Base-by-base conservation (phyloP, 495 filamentous ascomycete species). In the Xylaria palmicola region DNA sequence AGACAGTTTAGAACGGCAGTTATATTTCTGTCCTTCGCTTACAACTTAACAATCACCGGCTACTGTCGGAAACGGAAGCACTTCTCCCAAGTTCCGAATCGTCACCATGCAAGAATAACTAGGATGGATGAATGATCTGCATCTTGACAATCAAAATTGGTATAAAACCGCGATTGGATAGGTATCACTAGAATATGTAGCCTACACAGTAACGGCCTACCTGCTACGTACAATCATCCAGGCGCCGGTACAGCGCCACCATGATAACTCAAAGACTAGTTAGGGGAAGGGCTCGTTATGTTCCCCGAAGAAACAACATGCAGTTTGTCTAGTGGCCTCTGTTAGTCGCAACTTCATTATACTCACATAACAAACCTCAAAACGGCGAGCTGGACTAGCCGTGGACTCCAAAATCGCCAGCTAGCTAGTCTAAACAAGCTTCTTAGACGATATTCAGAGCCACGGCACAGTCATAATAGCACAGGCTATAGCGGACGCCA, bases 61-160 rank as follows among this genome's bases (percentile, higher is more conserved):
- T 61, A 30, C 22, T 44, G 37, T 43, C 48, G 58, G 59, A 39
- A 37, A 22, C 6, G 30, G 24, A 39, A 13, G 50, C 30, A 32
- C 26, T 20, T 2, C 7, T 61, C 36, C n/a, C 39, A 45, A 53
- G 13, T 30, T 51, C 17, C 39, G 22, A 37, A 27, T 37, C 49
- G 49, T 43, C 48, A 52, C 40, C 40, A 44, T 43, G 40, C 50
- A 61, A 55, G 39, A n/a, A 54, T 40, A 27, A 26, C 41, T 24
- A n/a, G 27, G 56, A 37, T 59, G 29, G 29, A 47, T 26, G 40
- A 41, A 24, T 50, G 37, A 36, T 36, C 32, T 15, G 7, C 43
- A 50, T 48, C 32, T n/a, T 50, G 44, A 51, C 45, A 22, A 51
- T 45, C 32, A 19, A 52, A 9, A 13, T 19, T 5, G 47, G 39